Conservation (phyloP, 1,139 yeast species). For the Hemisphaericaspora xylanilytica region DNA sequence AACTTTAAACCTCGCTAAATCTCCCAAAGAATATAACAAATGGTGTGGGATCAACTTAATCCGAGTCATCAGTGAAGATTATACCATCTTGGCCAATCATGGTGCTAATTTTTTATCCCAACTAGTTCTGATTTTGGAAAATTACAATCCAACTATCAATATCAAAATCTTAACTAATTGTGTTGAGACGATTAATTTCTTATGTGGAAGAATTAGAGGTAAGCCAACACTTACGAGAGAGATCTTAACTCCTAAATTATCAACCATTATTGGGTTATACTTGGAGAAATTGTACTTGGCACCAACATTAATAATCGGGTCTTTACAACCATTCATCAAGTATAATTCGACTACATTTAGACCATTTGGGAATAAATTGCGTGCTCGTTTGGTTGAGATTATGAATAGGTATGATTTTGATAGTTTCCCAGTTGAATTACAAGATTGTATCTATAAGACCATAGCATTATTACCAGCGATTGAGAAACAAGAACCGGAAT, state of each 20-base stretch:
- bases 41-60: constrained; percentile 67
- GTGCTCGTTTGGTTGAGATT: constrained; percentile 40
- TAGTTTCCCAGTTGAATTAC: constrained; percentile 36
- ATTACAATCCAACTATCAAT: constrained; percentile 42
- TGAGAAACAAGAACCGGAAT: constrained; percentile 51
- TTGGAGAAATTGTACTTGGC: constrained; percentile 41
- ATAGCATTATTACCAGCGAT: constrained; percentile 59
- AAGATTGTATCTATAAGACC: constrained; percentile 43
- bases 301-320: constrained; percentile 45
- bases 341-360: constrained; percentile 78
- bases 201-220: constrained; percentile 63
- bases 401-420: constrained; percentile 28
- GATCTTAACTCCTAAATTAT: constrained; percentile 74
- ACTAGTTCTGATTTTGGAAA: constrained; percentile 56
- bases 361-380: constrained; percentile 68
- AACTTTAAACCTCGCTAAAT: constrained; percentile 50
- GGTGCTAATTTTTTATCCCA: constrained; percentile 58
- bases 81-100: constrained; percentile 53
- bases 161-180: constrained; percentile 46
- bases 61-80: constrained; percentile 50
- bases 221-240: constrained; percentile 86
- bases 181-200: constrained; percentile 45
- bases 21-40: constrained; percentile 46
- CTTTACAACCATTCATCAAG: constrained; percentile 49
- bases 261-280: constrained; percentile 56